Percentiles rank a stretch among this genome's conserved stretches.
Conservation (phyloP, 306 rosid genomes). For the Citrullus mucosospermus region DNA sequence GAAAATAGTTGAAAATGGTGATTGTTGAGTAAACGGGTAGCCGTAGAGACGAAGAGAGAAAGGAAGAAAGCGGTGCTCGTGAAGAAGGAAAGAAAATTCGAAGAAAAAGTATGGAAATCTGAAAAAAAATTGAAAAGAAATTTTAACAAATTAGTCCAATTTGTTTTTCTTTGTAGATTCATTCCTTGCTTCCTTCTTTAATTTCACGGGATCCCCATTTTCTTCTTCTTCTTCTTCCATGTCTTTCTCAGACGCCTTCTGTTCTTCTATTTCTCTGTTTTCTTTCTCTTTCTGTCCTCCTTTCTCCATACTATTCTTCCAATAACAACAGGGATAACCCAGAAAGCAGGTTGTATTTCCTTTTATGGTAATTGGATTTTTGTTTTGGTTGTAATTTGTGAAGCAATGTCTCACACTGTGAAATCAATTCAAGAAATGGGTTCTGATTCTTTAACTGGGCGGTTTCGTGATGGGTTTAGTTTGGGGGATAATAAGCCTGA, state of each 20-base stretch:
- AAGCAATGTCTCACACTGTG: constrained; percentile 26
- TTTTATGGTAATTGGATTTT: not conserved
- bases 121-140: not conserved
- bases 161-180: constrained; percentile 26
- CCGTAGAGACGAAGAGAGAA: constrained; percentile 1
- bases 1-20: not conserved
- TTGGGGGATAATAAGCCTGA: constrained; percentile 47
- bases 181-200: constrained; percentile 80
- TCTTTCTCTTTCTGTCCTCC: not conserved
- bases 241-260: constrained; percentile 8
- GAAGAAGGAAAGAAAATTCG: not conserved
- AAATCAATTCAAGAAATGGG: constrained; percentile 38
- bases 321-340: not conserved
- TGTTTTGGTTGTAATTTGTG: not conserved
- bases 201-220: constrained; percentile 93
- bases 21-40: not conserved
- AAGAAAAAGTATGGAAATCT: constrained; percentile 3
- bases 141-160: not conserved
- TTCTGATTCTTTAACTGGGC: constrained; percentile 29
- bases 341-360: not conserved
- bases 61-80: constrained; percentile 7
- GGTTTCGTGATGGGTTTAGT: constrained; percentile 30
- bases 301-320: not conserved
- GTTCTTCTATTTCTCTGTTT: not conserved
- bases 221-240: not conserved